These are phyloP conservation scores for Coleophoma cylindrospora DNA, from an alignment of 2,329 filamentous ascomycete species.

Conservation along the genomic window DNA sequence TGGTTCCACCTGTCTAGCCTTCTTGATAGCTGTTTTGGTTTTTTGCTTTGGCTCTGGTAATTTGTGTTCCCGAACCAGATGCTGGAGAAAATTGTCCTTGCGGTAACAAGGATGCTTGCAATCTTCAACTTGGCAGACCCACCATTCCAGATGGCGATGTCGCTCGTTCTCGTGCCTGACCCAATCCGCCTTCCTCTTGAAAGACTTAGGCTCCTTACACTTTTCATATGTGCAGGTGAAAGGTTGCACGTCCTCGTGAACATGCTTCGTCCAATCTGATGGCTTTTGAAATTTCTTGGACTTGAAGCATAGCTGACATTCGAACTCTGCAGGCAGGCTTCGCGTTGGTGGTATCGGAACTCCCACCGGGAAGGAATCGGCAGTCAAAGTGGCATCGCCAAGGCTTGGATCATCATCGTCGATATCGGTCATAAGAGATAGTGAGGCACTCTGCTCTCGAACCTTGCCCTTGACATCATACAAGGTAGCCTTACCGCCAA, in stretches of 20 bases:
- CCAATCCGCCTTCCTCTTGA: slow-evolving; percentile 95
- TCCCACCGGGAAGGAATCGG: slow-evolving; percentile 72
- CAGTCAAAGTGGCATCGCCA: slow-evolving; percentile 62
- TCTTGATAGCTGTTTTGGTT: slow-evolving; percentile 63
- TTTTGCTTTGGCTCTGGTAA: slow-evolving; percentile 77
- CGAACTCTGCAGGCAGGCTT: slow-evolving; percentile 78
- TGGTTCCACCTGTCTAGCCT: slow-evolving; percentile 49
- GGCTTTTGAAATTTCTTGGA: slow-evolving; percentile 84
- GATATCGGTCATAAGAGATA: slow-evolving; percentile 49
- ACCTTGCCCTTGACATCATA: slow-evolving; percentile 55
- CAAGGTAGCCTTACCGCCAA: slow-evolving; percentile 60
- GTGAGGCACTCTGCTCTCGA: slow-evolving; percentile 53
- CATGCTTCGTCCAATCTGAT: slow-evolving; percentile 95
- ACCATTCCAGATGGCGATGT: slow-evolving; percentile 86
- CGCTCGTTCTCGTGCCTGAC: slow-evolving; percentile 90
- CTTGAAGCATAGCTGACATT: slow-evolving; percentile 83
- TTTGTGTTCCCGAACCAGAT: slow-evolving; percentile 88
- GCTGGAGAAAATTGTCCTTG: slow-evolving; percentile 89
- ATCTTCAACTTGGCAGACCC: slow-evolving; percentile 77
- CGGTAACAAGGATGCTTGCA: slow-evolving; percentile 80
- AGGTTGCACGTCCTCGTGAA: slow-evolving; percentile 88
- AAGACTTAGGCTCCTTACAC: slow-evolving; percentile 82
- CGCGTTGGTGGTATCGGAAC: slow-evolving; percentile 78
- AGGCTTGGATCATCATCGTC: slow-evolving; percentile 64
- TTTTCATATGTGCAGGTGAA: slow-evolving; percentile 88